Evolutionary conservation across 768 basidiomycete species (phyloP).

Genomic region (Mycena epipterygia): DNA sequence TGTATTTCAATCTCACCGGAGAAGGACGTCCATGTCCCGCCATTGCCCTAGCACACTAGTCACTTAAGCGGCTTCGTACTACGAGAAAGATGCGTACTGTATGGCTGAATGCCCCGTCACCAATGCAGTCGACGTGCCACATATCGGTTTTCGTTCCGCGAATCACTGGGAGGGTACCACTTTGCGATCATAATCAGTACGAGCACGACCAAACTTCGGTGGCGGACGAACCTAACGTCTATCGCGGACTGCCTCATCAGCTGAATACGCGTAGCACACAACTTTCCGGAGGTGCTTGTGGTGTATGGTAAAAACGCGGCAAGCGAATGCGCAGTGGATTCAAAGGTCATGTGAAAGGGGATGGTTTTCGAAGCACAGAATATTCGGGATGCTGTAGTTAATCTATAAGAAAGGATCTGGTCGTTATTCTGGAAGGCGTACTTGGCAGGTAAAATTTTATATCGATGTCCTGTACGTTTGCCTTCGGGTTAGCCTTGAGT

Average conservation of each 20-base stretch:
- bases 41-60: conserved; percentile 65
- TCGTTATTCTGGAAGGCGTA: not conserved
- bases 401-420: conserved; percentile 42
- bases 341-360: conserved; percentile 76
- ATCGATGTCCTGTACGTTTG: conserved; percentile 55
- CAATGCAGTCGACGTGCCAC: conserved; percentile 75
- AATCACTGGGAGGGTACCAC: conserved; percentile 64
- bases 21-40: conserved; percentile 71
- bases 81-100: conserved; percentile 54
- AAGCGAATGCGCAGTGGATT: conserved; percentile 68
- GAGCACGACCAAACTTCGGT: not conserved
- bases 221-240: conserved; percentile 66
- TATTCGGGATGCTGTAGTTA: conserved; percentile 64
- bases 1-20: conserved; percentile 72
- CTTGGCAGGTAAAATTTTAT: conserved; percentile 58
- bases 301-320: conserved; percentile 71
- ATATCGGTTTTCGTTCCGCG: conserved; percentile 75
- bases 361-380: conserved; percentile 72
- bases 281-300: conserved; percentile 42
- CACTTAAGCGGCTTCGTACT: conserved; percentile 1
- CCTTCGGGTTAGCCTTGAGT: conserved; percentile 53
- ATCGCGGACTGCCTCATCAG: conserved; percentile 77
- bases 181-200: conserved; percentile 39
- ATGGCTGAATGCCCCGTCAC: conserved; percentile 72
- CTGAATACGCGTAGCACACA: conserved; percentile 66